Conservation (phyloP, 805 yeast genomes). For the Yamadazyma phyllophila region DNA sequence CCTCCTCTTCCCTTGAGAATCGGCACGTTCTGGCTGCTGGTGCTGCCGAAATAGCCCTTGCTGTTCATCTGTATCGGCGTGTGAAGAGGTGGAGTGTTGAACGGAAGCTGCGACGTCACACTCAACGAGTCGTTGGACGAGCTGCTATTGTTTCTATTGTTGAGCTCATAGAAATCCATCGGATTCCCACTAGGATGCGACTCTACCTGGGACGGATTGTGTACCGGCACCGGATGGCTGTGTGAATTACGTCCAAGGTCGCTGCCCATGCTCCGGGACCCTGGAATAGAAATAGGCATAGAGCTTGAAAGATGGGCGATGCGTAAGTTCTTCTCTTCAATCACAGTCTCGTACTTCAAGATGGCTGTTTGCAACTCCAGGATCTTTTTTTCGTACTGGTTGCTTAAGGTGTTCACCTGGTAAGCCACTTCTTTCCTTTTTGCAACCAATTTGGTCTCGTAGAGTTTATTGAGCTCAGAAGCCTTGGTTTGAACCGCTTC, state of each 20-base stretch:
- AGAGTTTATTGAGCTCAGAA: conserved; percentile 13
- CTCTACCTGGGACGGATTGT: neutral
- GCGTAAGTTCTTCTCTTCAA: conserved; percentile 36
- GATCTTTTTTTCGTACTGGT: conserved; percentile 33
- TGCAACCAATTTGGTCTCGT: conserved; percentile 22
- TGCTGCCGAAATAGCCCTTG: conserved; percentile 10
- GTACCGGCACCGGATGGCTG: neutral
- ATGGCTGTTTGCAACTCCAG: conserved; percentile 31
- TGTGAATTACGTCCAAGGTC: conserved; percentile 2
- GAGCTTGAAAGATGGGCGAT: conserved; percentile 36
- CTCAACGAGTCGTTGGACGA: conserved; percentile 14
- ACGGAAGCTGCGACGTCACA: conserved; percentile 10
- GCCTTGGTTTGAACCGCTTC: conserved; percentile 12
- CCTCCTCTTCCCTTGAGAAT: conserved; percentile 45
- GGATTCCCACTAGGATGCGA: conserved; percentile 3
- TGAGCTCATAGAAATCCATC: conserved; percentile 13
- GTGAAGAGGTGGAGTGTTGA: conserved; percentile 15
- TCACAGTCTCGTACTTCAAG: conserved; percentile 30
- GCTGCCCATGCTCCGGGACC: conserved; percentile 10
- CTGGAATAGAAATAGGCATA: conserved; percentile 38
- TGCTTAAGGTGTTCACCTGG: conserved; percentile 20
- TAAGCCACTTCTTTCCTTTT: conserved; percentile 28
- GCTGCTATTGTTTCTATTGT: conserved; percentile 10
- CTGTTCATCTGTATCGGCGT: conserved; percentile 10
- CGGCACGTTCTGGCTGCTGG: conserved; percentile 20